Evolutionary conservation across 1,284 basidiomycete genomes (phyloP).

Genomic region (Ustilago hordei): DNA sequence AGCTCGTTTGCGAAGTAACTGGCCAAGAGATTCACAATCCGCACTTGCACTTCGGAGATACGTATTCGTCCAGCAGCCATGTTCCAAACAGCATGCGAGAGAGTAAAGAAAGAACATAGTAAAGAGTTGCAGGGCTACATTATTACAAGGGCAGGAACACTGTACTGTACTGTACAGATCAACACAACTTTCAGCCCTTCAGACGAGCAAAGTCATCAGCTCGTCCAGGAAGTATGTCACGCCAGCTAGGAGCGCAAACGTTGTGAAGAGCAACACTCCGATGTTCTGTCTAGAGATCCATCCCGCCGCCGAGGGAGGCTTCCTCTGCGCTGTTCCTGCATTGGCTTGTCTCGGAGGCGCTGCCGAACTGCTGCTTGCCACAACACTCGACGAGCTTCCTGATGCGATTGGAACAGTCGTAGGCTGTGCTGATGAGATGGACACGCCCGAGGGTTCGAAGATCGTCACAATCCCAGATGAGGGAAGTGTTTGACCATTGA

Average conservation of each 20-base stretch:
- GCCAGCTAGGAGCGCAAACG: slow-evolving; percentile 38
- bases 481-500: slow-evolving; percentile 40
- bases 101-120: background rate
- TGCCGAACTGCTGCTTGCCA: slow-evolving; percentile 4
- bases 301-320: slow-evolving; percentile 10
- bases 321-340: slow-evolving; percentile 2
- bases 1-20: no score
- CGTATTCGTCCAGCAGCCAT: no score
- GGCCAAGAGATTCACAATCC: no score
- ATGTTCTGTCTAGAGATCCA: slow-evolving; percentile 43
- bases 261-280: slow-evolving; percentile 31
- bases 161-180: background rate
- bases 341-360: slow-evolving; percentile 23
- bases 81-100: no score
- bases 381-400: background rate
- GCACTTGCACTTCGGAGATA: no score
- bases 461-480: slow-evolving; percentile 37
- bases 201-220: slow-evolving; percentile 39
- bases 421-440: slow-evolving; percentile 4
- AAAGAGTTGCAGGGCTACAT: no score
- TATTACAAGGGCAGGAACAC: no score
- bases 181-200: background rate
- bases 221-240: slow-evolving; percentile 48
- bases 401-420: slow-evolving; percentile 9
- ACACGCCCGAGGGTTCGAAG: slow-evolving; percentile 16